These are phyloP conservation scores for Fistulina hepatica DNA, from an alignment of 1,284 basidiomycete species.

Conservation along the genomic window DNA sequence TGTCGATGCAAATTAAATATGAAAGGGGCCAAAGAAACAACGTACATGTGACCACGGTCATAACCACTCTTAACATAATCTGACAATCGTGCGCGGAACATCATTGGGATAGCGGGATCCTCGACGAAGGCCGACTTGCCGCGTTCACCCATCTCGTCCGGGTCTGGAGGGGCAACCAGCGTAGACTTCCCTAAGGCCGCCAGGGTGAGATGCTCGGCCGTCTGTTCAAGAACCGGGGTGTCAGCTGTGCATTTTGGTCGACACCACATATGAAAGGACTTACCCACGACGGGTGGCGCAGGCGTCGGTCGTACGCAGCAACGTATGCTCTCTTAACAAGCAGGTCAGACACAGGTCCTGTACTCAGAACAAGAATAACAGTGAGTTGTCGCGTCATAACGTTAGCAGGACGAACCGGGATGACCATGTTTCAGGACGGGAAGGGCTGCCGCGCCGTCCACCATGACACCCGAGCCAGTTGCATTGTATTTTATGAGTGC, in stretches of 20 bases:
- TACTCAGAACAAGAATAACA: conserved; percentile 7
- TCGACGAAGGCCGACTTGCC: conserved; percentile 79
- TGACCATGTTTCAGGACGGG: conserved; percentile 61
- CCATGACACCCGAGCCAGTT: too few relatives aligned
- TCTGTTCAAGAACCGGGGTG: conserved; percentile 36
- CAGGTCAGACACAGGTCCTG: conserved; percentile 78
- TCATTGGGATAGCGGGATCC: conserved; percentile 66
- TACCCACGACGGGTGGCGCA: conserved; percentile 91
- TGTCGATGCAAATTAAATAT: conserved; percentile 1
- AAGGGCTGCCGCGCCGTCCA: conserved; percentile 18
- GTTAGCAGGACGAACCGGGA: conserved; percentile 41
- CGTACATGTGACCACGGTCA: conserved; percentile 93
- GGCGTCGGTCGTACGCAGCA: conserved; percentile 81
- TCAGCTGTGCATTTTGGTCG: not conserved
- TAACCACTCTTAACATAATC: conserved; percentile 95
- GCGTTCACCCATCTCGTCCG: conserved; percentile 47
- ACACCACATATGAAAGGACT: conserved; percentile 18
- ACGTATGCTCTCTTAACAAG: conserved; percentile 77
- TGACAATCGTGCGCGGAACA: conserved; percentile 77
- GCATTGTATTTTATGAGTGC: too few relatives aligned
- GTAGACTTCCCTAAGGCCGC: conserved; percentile 54
- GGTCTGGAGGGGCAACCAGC: conserved; percentile 22
- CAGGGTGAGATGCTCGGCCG: conserved; percentile 83
- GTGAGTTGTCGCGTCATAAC: too few relatives aligned
- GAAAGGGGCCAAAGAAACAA: conserved; percentile 13